Evolutionary conservation across 1,284 basidiomycete genomes (phyloP).

Genomic region (Apiotrichum akiyoshidainum): DNA sequence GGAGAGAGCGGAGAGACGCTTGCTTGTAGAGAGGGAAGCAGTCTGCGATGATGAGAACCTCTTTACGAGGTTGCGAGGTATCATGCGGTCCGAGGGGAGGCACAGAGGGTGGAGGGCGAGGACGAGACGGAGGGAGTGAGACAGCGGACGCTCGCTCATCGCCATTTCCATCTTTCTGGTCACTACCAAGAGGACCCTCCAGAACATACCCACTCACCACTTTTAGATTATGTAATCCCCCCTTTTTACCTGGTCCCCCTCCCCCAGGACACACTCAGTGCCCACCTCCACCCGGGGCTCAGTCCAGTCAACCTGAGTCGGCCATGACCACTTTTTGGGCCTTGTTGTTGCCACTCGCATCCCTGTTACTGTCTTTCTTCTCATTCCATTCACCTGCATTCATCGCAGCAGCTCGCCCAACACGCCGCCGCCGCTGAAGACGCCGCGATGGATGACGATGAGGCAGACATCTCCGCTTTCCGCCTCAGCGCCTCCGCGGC

Average conservation of each 20-base stretch:
- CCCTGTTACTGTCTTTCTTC: not conserved
- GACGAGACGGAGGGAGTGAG: not conserved
- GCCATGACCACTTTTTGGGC: too few relatives aligned
- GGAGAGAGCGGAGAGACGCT: not conserved
- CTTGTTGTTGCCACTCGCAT: too few relatives aligned
- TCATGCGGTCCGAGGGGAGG: not conserved
- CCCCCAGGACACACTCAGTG: too few relatives aligned
- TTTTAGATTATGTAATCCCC: too few relatives aligned
- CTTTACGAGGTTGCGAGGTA: conserved; percentile 7
- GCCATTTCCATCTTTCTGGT: not conserved
- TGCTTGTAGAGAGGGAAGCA: not conserved
- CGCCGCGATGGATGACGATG: conserved; percentile 1
- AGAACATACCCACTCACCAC: too few relatives aligned
- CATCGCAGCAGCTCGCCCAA: not conserved
- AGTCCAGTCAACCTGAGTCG: too few relatives aligned
- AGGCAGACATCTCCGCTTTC: conserved; percentile 1
- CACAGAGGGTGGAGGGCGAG: too few relatives aligned
- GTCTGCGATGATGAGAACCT: not conserved
- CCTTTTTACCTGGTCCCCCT: too few relatives aligned
- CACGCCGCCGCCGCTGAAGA: not conserved
- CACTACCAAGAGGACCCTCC: too few relatives aligned
- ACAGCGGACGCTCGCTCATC: not conserved
- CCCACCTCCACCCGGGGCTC: too few relatives aligned
- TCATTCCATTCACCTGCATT: not conserved
- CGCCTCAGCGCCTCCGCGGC: not conserved